These are phyloP conservation scores for Leccinum huronense DNA, from an alignment of 1,284 basidiomycete species.

Conservation along the genomic window DNA sequence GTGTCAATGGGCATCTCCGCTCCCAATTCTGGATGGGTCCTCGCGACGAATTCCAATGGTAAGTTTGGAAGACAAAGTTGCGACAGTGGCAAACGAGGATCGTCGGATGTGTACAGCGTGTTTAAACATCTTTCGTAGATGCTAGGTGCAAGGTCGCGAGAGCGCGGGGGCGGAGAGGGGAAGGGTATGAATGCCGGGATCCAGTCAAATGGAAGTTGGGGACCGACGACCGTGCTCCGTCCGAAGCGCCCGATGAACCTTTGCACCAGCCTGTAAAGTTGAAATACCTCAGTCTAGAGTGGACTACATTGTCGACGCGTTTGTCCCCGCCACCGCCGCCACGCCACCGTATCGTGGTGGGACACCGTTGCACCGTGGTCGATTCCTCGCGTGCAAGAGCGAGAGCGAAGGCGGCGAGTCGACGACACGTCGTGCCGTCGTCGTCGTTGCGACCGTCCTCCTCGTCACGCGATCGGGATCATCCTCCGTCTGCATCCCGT, in stretches of 20 bases:
- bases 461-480: too few relatives aligned
- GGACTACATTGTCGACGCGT: not conserved
- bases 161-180: not conserved
- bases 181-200: slow-evolving; percentile 9
- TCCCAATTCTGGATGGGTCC: slow-evolving; percentile 84
- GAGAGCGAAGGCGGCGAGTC: too few relatives aligned
- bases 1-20: slow-evolving; percentile 80
- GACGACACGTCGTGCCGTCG: too few relatives aligned
- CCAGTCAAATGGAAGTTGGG: not conserved
- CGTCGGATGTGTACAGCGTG: slow-evolving; percentile 21
- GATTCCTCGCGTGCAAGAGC: too few relatives aligned
- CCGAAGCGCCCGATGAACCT: slow-evolving; percentile 40
- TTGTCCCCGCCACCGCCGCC: too few relatives aligned
- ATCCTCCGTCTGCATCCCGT: too few relatives aligned
- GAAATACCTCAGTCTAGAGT: slow-evolving; percentile 12
- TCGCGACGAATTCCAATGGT: slow-evolving; percentile 74
- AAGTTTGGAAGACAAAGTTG: slow-evolving; percentile 31
- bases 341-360: too few relatives aligned
- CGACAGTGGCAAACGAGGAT: slow-evolving; percentile 23
- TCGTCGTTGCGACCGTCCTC: too few relatives aligned
- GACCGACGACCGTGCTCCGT: slow-evolving; percentile 10
- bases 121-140: slow-evolving; percentile 20
- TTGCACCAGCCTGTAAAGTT: slow-evolving; percentile 70
- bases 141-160: not conserved
- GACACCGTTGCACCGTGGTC: too few relatives aligned